Conservation (phyloP, 768 basidiomycete species). For the Albatrellus ellisii region DNA sequence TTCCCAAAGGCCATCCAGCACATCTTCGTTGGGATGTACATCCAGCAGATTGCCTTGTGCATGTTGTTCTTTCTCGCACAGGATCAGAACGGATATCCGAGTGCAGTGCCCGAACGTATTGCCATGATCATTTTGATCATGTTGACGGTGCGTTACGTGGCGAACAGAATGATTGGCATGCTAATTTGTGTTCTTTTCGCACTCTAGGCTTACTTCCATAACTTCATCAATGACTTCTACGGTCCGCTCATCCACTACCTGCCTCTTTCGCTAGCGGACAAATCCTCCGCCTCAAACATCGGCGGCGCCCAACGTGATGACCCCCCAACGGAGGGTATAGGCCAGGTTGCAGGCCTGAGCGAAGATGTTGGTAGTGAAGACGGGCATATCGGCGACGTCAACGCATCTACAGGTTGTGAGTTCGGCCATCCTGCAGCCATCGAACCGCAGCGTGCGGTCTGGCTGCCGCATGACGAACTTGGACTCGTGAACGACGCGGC, state of each 20-base stretch:
- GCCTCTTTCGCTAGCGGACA: slow-evolving; percentile 69
- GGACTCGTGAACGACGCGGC: slow-evolving; percentile 56
- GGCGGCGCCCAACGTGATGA: no score
- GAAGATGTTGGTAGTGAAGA: no score
- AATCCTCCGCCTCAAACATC: slow-evolving; percentile 43
- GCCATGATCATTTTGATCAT: slow-evolving; percentile 79
- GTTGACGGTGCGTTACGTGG: slow-evolving; percentile 47
- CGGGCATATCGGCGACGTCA: no score
- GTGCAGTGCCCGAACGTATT: slow-evolving; percentile 60
- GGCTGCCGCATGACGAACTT: slow-evolving; percentile 66
- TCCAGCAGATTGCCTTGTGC: slow-evolving; percentile 74
- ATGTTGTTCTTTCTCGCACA: slow-evolving; percentile 85
- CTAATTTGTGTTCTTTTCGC: slow-evolving; percentile 1
- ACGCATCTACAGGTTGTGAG: no score
- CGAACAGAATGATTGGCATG: not conserved
- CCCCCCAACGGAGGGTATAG: no score
- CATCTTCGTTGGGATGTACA: slow-evolving; percentile 85
- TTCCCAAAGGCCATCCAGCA: slow-evolving; percentile 93
- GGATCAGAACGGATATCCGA: slow-evolving; percentile 35
- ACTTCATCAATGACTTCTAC: slow-evolving; percentile 69
- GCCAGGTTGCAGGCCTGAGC: no score
- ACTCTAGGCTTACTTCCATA: slow-evolving; percentile 52
- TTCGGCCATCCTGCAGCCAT: slow-evolving; percentile 21
- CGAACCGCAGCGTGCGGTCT: slow-evolving; percentile 32
- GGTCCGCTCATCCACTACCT: slow-evolving; percentile 62